A percentile compares a stretch with the other conserved stretches of the same genome.
These are phyloP conservation scores for Hordeum vulgare DNA, from an alignment of 176 grass and related monocot genomes.

Conservation along the genomic window MorexV3_pseudomolecules_assembly NC_058519.1:133204949-133205448, in stretches of 20 bases:
- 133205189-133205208: conserved; percentile 54
- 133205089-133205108: conserved; percentile 80
- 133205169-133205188: conserved; percentile 54
- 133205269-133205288: conserved; percentile 48
- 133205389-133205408: conserved; percentile 8
- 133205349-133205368: conserved; percentile 75
- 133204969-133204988: conserved; percentile 85
- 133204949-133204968: conserved; percentile 63
- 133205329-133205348: conserved; percentile 99
- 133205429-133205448: conserved; percentile 26
- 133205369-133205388: conserved; percentile 59
- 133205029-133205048: conserved; percentile 82
- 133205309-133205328: conserved; percentile 99
- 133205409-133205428: background rate
- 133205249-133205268: conserved; percentile 56
- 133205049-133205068: conserved; percentile 59
- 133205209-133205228: conserved; percentile 96
- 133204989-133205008: conserved; percentile 80
- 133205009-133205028: conserved; percentile 79
- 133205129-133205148: conserved; percentile 85
- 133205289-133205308: conserved; percentile 82
- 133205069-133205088: conserved; percentile 47
- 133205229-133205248: conserved; percentile 89
- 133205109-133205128: conserved; percentile 90
- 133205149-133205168: conserved; percentile 99